These are phyloP conservation scores for Fusarium dlaminii DNA, from an alignment of 2,329 filamentous ascomycete species.

Conservation along the genomic window DNA sequence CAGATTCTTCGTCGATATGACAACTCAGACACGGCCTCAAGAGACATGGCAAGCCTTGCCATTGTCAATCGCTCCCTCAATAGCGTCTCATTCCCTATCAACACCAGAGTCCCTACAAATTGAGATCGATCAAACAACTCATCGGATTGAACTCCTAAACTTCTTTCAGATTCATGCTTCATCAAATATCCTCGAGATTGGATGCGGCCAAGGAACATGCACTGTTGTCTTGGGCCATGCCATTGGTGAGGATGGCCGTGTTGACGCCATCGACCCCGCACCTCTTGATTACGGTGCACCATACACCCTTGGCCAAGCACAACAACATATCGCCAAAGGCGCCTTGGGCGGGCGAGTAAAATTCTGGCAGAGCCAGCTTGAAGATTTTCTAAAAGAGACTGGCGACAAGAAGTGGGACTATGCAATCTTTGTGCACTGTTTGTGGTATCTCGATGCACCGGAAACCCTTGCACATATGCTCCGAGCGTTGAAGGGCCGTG, in stretches of 20 bases:
- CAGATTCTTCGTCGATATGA: not conserved
- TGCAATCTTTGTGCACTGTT: slow-evolving; percentile 5
- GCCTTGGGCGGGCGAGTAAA: not conserved
- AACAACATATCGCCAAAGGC: not conserved
- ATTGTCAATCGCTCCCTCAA: not conserved
- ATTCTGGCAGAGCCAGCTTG: not conserved
- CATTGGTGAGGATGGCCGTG: not conserved
- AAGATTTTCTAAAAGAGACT: not conserved
- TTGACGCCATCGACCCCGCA: slow-evolving; percentile 19
- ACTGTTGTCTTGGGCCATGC: slow-evolving; percentile 8
- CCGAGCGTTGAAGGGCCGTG: not conserved
- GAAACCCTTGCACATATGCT: not conserved
- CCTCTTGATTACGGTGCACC: slow-evolving; percentile 15
- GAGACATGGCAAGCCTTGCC: not conserved
- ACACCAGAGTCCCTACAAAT: not conserved
- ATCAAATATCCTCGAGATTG: not conserved
- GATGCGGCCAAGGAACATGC: slow-evolving; percentile 16
- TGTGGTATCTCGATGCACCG: slow-evolving; percentile 1
- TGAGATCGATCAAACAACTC: slow-evolving; percentile 9
- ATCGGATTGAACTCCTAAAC: slow-evolving; percentile 2
- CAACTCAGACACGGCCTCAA: not conserved
- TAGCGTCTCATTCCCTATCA: not conserved
- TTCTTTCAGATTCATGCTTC: not conserved
- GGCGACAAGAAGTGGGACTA: not conserved
- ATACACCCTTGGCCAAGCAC: slow-evolving; percentile 12